Conservation (phyloP, 352 stramenopile genomes). For the Globisporangium barbulae region DNA sequence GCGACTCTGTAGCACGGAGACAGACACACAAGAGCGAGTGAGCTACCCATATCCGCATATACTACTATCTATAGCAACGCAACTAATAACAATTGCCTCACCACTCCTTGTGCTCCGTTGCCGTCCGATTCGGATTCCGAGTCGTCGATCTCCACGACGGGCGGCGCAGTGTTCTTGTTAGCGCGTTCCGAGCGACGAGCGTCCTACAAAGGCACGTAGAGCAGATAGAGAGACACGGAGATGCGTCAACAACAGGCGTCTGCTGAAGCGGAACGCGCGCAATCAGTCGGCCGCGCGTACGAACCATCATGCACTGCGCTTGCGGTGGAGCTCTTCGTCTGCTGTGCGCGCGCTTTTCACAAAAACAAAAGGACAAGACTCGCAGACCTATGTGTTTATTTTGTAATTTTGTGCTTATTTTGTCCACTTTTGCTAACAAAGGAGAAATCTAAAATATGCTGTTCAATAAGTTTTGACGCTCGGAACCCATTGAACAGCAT, state of each 20-base stretch:
- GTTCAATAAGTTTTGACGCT: not conserved
- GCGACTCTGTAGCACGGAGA: conserved; percentile 15
- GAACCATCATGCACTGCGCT: conserved; percentile 2
- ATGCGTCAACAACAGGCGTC: not conserved
- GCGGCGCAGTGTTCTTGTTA: conserved; percentile 3
- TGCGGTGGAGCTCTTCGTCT: not conserved
- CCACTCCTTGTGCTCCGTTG: not conserved
- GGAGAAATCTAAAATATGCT: not conserved
- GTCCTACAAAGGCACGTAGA: not conserved
- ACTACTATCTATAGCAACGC: not conserved
- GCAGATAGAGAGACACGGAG: not conserved
- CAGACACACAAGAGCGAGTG: not conserved
- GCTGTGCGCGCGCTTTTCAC: conserved; percentile 7
- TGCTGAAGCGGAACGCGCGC: not conserved
- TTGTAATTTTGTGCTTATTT: not conserved
- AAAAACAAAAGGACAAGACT: conserved; percentile 5
- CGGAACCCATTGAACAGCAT: too few relatives aligned
- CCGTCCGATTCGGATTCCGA: conserved; percentile 20
- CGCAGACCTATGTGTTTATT: not conserved
- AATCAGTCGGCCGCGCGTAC: not conserved
- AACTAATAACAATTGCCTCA: conserved; percentile 4
- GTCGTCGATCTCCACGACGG: conserved; percentile 19
- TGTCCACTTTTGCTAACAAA: not conserved
- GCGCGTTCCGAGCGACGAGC: conserved; percentile 6
- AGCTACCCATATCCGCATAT: not conserved